A percentile compares a stretch with the other conserved stretches of the same genome.
phyloP scores from a whole-genome alignment of 2,329 filamentous ascomycete species.

The Trichophyton simii region DNA sequence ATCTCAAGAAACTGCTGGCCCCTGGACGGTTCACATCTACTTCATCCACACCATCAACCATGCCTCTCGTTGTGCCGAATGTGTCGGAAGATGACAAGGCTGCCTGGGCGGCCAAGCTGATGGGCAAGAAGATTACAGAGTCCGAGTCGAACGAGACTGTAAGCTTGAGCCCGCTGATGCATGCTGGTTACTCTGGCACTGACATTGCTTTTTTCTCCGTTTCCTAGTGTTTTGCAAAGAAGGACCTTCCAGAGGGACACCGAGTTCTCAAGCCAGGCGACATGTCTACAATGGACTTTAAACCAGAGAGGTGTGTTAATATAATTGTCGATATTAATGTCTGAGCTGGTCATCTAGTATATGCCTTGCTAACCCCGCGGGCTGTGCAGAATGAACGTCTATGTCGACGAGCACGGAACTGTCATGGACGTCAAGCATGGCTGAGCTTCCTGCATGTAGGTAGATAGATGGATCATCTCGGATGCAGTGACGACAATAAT shows the following conservation, averaged over 20 bases:
- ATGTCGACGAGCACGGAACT: slow-evolving; percentile 32
- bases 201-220: slow-evolving; percentile 1
- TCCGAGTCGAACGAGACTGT: slow-evolving; percentile 15
- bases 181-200: not conserved
- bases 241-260: slow-evolving; percentile 34
- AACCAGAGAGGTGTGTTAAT: slow-evolving; percentile 29
- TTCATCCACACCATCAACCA: slow-evolving; percentile 15
- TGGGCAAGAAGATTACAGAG: slow-evolving; percentile 36
- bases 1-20: not conserved
- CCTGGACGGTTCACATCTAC: not conserved
- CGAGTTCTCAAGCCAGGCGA: slow-evolving; percentile 31
- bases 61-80: slow-evolving; percentile 38
- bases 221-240: slow-evolving; percentile 33
- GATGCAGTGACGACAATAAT: not conserved
- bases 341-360: not conserved
- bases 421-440: slow-evolving; percentile 34
- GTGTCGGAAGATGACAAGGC: slow-evolving; percentile 27
- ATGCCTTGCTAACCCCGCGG: not conserved
- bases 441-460: slow-evolving; percentile 14
- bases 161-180: not conserved
- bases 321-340: not conserved
- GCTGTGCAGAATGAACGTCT: slow-evolving; percentile 30
- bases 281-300: slow-evolving; percentile 31
- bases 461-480: not conserved
- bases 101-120: slow-evolving; percentile 34